phyloP scores from a whole-genome alignment of 2,329 filamentous ascomycete genomes.

The Hypomyces perniciosus region DNA sequence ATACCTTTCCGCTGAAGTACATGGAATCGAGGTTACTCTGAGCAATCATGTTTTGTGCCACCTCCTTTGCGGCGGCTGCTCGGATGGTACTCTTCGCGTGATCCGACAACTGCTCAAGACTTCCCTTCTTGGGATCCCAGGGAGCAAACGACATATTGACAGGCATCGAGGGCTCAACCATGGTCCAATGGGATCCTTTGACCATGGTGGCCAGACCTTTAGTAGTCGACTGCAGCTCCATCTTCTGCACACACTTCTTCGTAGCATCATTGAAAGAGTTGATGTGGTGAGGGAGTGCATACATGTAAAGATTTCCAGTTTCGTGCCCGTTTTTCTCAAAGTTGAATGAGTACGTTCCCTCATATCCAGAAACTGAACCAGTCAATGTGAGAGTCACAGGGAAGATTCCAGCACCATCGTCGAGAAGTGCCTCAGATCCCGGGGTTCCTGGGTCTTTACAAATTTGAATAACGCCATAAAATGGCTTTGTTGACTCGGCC shows the following conservation, averaged over 20 bases:
- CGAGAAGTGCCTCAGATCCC: conserved; percentile 61
- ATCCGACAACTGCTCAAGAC: conserved; percentile 41
- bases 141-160: conserved; percentile 70
- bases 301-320: conserved; percentile 66
- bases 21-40: conserved; percentile 77
- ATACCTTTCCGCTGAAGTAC: conserved; percentile 84
- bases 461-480: conserved; percentile 75
- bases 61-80: conserved; percentile 61
- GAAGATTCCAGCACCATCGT: conserved; percentile 71
- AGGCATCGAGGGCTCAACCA: conserved; percentile 70
- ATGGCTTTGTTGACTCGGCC: conserved; percentile 59
- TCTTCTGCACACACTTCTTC: conserved; percentile 42
- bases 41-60: conserved; percentile 66
- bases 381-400: conserved; percentile 57
- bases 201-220: conserved; percentile 77
- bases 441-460: conserved; percentile 62
- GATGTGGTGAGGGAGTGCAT: conserved; percentile 79
- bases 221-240: conserved; percentile 71
- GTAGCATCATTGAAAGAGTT: conserved; percentile 62
- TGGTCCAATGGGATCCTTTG: conserved; percentile 66
- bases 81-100: conserved; percentile 55
- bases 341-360: conserved; percentile 65
- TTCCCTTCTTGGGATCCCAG: conserved; percentile 55
- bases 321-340: conserved; percentile 67
- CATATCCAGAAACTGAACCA: conserved; percentile 52